These are phyloP conservation scores for Tagetes erecta DNA, from an alignment of 129 eudicot species.

Conservation along the genomic window DNA sequence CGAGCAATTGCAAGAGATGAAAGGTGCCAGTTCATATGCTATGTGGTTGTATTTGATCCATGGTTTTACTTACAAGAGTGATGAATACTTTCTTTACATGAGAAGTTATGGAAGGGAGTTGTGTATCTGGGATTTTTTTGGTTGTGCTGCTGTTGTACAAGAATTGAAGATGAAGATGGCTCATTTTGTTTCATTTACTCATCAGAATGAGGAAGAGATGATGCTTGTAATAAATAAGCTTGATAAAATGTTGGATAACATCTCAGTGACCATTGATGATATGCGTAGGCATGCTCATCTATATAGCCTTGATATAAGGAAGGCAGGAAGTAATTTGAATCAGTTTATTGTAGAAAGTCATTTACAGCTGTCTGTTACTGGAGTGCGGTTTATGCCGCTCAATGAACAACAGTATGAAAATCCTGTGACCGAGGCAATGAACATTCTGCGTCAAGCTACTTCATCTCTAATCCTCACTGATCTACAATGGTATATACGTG, in stretches of 20 bases:
- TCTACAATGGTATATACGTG: conserved; percentile 3
- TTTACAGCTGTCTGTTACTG: background rate
- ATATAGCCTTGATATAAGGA: conserved; percentile 8
- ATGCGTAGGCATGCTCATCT: background rate
- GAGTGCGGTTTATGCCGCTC: background rate
- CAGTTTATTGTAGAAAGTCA: background rate
- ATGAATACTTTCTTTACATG: background rate
- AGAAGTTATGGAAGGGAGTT: background rate
- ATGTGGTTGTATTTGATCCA: background rate
- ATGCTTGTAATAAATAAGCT: background rate
- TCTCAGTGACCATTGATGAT: background rate
- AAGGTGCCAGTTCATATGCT: background rate
- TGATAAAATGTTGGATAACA: background rate
- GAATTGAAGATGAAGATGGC: conserved; percentile 13
- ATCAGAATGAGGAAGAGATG: background rate
- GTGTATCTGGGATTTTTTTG: conserved; percentile 8
- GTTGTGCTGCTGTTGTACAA: background rate
- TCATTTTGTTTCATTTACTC: background rate
- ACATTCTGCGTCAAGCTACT: background rate
- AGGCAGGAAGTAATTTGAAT: conserved; percentile 5
- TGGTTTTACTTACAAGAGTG: background rate
- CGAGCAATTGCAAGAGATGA: background rate
- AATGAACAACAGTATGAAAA: background rate
- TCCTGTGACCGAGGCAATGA: background rate
- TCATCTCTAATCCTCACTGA: background rate